Percentiles rank a stretch among this genome's conserved stretches.
phyloP scores from a whole-genome alignment of 106 monocot genomes.

The Apostasia shenzhenica region DNA sequence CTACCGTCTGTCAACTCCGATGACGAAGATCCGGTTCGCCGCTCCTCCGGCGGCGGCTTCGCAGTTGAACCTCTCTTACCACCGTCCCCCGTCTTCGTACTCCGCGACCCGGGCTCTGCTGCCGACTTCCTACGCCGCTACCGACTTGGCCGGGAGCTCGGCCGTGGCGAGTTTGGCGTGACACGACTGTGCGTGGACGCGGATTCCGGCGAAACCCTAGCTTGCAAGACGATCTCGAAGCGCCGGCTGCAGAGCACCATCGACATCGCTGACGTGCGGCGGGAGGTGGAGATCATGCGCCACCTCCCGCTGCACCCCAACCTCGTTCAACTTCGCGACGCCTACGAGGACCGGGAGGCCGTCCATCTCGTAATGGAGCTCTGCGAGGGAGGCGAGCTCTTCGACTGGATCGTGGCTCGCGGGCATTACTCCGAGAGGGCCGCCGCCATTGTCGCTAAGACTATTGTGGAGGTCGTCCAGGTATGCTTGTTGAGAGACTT shows the following conservation, averaged over 20 bases:
- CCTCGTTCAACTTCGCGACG: constrained; percentile 20
- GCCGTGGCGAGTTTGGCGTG: constrained; percentile 34
- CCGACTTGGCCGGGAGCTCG: constrained; percentile 23
- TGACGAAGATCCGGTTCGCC: background rate
- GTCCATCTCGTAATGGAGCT: constrained; percentile 70
- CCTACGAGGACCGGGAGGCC: constrained; percentile 35
- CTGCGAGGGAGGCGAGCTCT: constrained; percentile 55
- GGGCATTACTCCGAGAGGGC: constrained; percentile 47
- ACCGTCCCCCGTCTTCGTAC: constrained; percentile 1
- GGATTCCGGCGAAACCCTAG: constrained; percentile 10
- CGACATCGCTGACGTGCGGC: constrained; percentile 14
- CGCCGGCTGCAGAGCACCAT: constrained; percentile 12
- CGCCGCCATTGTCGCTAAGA: constrained; percentile 22
- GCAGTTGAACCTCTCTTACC: background rate
- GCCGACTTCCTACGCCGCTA: constrained; percentile 16
- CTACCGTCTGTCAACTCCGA: constrained; percentile 7
- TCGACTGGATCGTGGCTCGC: constrained; percentile 44
- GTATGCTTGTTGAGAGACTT: background rate
- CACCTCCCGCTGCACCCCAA: constrained; percentile 17
- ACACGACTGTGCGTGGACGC: constrained; percentile 19
- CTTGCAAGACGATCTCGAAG: constrained; percentile 37
- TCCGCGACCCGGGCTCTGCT: constrained; percentile 6
- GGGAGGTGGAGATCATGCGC: constrained; percentile 39
- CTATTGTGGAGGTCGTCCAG: constrained; percentile 38
- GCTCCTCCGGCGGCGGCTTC: background rate